Evolutionary conservation across 1,284 basidiomycete species (phyloP).

Genomic region (Ganoderma meredithae): DNA sequence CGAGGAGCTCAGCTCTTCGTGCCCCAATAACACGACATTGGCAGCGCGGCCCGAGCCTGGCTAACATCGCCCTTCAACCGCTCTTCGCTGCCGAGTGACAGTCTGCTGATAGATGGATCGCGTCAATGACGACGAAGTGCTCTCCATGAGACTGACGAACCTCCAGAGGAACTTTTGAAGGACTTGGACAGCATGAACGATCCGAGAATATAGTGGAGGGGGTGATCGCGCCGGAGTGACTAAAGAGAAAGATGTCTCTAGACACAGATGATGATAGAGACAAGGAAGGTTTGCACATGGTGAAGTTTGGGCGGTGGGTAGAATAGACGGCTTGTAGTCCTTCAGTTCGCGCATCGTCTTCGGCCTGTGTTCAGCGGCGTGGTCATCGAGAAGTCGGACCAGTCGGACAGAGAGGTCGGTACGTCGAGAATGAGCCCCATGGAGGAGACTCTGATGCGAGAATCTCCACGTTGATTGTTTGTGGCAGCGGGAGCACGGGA

Average conservation of each 20-base stretch:
- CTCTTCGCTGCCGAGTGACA: no score
- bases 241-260: constrained; percentile 16
- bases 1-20: no score
- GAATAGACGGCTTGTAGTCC: constrained; percentile 7
- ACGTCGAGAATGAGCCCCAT: background rate
- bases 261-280: constrained; percentile 21
- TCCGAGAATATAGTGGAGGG: background rate
- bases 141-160: constrained; percentile 7
- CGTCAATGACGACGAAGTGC: constrained; percentile 3
- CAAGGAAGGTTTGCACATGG: constrained; percentile 21
- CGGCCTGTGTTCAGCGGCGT: background rate
- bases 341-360: background rate
- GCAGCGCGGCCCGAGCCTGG: no score
- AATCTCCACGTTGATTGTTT: background rate
- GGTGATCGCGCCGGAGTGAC: constrained; percentile 15
- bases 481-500: background rate
- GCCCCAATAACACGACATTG: no score
- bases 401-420: background rate
- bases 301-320: constrained; percentile 22
- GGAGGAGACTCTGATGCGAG: constrained; percentile 12
- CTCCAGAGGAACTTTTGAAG: constrained; percentile 20
- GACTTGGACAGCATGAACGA: background rate
- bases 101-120: constrained; percentile 5
- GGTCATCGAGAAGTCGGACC: background rate
- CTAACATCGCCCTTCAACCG: no score